Conservation (phyloP, 305 asterid species). For the Fraxinus albicans region DNA sequence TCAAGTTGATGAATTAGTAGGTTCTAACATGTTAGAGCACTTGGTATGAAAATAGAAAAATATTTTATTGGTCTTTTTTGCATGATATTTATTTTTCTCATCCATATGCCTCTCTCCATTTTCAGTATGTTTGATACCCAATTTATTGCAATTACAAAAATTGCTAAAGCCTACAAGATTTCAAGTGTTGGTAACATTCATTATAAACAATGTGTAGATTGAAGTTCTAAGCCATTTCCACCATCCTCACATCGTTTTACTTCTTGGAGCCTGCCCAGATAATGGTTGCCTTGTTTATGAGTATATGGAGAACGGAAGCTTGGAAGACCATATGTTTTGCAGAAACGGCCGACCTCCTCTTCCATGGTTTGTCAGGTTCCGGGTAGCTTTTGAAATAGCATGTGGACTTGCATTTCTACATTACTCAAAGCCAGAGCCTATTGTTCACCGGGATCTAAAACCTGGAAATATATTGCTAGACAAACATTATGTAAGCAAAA, state of each 20-base stretch:
- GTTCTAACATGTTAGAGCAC: conserved; percentile 3
- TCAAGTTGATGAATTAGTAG: neutral
- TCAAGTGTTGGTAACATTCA: conserved; percentile 8
- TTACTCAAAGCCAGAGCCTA: conserved; percentile 73
- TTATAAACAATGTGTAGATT: conserved; percentile 44
- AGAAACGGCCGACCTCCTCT: conserved; percentile 46
- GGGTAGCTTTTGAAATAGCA: conserved; percentile 78
- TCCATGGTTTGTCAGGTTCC: conserved; percentile 75
- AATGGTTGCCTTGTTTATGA: conserved; percentile 74
- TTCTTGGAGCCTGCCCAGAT: conserved; percentile 94
- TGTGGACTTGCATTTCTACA: conserved; percentile 89
- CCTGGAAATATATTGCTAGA: conserved; percentile 86
- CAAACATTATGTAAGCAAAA: conserved; percentile 61
- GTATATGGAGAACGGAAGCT: conserved; percentile 82
- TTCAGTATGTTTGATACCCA: neutral
- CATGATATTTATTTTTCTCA: neutral
- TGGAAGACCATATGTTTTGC: conserved; percentile 57
- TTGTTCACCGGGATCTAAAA: conserved; percentile 85
- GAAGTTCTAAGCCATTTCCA: conserved; percentile 80
- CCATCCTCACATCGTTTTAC: conserved; percentile 73
- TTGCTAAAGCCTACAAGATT: neutral
- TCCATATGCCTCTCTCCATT: neutral
- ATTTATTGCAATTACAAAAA: neutral
- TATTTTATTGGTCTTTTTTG: neutral
- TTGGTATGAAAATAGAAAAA: neutral